Evolutionary conservation across 2,329 filamentous ascomycete species (phyloP), one percentile per base, ranked within the genome.

Genomic region (Aspergillus costaricaensis): DNA sequence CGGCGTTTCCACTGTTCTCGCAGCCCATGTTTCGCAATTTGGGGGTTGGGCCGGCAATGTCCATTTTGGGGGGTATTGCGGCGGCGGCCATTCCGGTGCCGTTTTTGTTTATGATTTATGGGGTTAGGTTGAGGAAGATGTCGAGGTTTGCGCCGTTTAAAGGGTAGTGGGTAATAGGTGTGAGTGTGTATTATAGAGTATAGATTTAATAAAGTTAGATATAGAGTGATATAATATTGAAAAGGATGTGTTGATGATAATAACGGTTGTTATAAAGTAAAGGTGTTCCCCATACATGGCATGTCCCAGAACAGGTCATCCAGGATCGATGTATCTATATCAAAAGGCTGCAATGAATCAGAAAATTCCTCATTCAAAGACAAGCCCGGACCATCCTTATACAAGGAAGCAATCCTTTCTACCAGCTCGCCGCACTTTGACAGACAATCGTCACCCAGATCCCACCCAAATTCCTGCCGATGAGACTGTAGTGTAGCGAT

Each of bases 11-110:
- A 0, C 64, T 82, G 7, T 77, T 81, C 15, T 74, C 79, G 1
- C 65, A 65, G n/a, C 75, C 76, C 41, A 69, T 91, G 76, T 89
- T 86, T 69, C 78, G 83, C 51, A 84, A 83, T 21, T 72, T 91
- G 19, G 88, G 88, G 0, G 81, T 88, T n/a, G 82, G 82, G 0
- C 87, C 85, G 17, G 88, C 84, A 0, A 81, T 82, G 10, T 86
- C 80, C 61, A 82, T 91, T 4, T 83, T 88, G 7, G 88, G 83
- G 0, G 80, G 78, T 9, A 68, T 82, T 61, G 74, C 77, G 0
- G 71, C 75, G 5, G 65, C 71, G 17, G 55, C 82, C 61, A 75
- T 80, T 47, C 78, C 76, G 0, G 76, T 80, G 47, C 78, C 79
- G 5, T 80, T 75, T 64, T 52, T 77, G 38, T 77, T 77, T 69